Evolutionary conservation across 768 basidiomycete species (phyloP), one percentile per base, ranked within the genome.

Genomic region (Termitomyces sp.): DNA sequence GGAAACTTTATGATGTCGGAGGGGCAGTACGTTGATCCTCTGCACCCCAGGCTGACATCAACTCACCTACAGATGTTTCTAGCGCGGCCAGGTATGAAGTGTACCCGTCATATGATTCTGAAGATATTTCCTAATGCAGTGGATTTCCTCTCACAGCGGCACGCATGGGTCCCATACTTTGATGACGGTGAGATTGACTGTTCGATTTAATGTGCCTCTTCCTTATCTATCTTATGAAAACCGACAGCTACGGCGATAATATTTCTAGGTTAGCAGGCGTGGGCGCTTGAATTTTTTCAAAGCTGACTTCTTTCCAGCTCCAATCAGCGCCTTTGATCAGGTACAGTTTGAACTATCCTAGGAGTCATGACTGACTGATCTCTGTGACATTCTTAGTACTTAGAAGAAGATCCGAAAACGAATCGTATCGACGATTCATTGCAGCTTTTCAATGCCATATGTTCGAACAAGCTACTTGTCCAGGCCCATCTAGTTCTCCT

Each of bases 301-400:
- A 32, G 17, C 40, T 46, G 50, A 56, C 46, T 53, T 36, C 6
- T 31, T 46, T 55, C 49, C 63, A 79, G 92, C 90, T 55, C 92
- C 92, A 45, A 87, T 94, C 64, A 90, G 89, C 67, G 92, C 92
- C 45, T 94, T 91, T 70, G 91, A 94, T 78, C 91, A 93, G 83
- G 89, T 86, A 68, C 63, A 76, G 45, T 47, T 25, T 59, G 50
- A 49, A 48, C 51, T 25, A 25, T 55, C 12, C 38, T 42, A 45
- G 15, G n/a, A 34, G 4, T 29, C n/a, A 31, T 38, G 50, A 25
- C 38, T 54, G 10, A 31, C 53, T 61, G n/a, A 37, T 53, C 7
- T 20, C 29, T 1, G 46, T 38, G 34, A 50, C 56, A 48, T 48
- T 12, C 49, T 36, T 60, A 92, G 89, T 92, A 90, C 71, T 82